Base-by-base conservation (phyloP, 345 rosid genomes). In the Salix brachista region DNA sequence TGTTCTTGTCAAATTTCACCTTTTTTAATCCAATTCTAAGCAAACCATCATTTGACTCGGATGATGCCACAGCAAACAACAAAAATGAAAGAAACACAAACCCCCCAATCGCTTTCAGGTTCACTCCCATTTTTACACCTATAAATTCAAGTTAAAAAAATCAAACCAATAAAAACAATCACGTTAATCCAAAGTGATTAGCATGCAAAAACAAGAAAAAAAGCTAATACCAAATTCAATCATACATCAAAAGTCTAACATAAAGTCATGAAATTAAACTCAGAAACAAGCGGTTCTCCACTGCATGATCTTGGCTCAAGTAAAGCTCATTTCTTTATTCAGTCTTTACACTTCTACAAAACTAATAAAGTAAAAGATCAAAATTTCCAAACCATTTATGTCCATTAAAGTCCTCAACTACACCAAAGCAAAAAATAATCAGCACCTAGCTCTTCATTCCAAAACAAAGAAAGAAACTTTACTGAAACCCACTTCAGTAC, bases 51-150 rank as follows among this genome's bases (percentile, higher is more conserved):
- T 46, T 54, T 41, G 81, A 4, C 21, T 30, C 69, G 17, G 70
- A 42, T 28, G 76, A 82, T 23, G 79, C 90, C 44, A 78, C 61
- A 44, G 81, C 18, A 74, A 69, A 83, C 83, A 91, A 73, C 74
- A 91, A 83, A 62, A 73, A 73, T 1, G 84, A 81, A 65, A 90
- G 77, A 82, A 89, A 48, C 81, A 92, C 75, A 3, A 82, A 78
- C 69, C 88, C 54, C 70, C 80, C 75, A 61, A 80, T 58, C 44
- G 75, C 71, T 66, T 74, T 81, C 70, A 77, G 16, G 79, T 65
- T 58, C 65, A 42, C 85, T 72, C 85, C 83, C 97, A 94, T 94
- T 67, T n/a, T 70, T 11, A 58, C 25, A 86, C 87, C 98, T 90
- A 77, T 61, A 62, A 64, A 30, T 42, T 70, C 46, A 78, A 32